Base-by-base conservation (phyloP, 257 asterid genomes). In the Ajuga chamaepitys region DNA sequence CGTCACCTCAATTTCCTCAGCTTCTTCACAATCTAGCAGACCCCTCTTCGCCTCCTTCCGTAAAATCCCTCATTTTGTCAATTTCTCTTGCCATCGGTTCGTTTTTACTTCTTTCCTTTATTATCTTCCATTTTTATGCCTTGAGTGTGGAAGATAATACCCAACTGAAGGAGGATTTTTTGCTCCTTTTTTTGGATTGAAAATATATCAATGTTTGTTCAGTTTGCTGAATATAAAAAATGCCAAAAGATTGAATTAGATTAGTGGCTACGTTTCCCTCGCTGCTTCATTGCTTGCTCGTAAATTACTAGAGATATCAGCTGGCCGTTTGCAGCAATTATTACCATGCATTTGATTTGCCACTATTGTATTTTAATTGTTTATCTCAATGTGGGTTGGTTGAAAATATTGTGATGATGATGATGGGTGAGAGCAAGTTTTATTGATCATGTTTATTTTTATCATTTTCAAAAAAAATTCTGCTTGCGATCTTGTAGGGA, bases 401-500 rank as follows among this genome's bases (percentile, higher is more conserved):
- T 69, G 53, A 58, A 51, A 32, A 12, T 69, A 24, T 34, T 61
- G 46, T 72, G 70, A 18, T 32, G 20, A 57, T 63, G 70, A 48
- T 46, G 65, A 38, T 38, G 42, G 4, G 4, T 67, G 60, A 34
- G 59, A 62, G 47, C 53, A 57, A 45, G 14, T 47, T 35, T 6
- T 55, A 24, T 63, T 10, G 7, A 44, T 64, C 35, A 42, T 17
- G 44, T 26, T 5, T 21, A 13, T 41, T 21, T 37, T 14, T 16
- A 35, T 20, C 13, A 46, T 12, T 53, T 16, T n/a, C 13, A 24
- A 20, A 25, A 41, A 11, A 9, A 28, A 8, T 58, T 32, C 17
- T 21, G 70, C 37, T 70, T 78, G 58, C 72, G 94, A 61, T 75
- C 77, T 17, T 34, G 67, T 69, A 78, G 67, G 66, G 65, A 62